These are phyloP conservation scores for Delonix regia DNA, from an alignment of 306 rosid species.

Conservation along the genomic window DNA sequence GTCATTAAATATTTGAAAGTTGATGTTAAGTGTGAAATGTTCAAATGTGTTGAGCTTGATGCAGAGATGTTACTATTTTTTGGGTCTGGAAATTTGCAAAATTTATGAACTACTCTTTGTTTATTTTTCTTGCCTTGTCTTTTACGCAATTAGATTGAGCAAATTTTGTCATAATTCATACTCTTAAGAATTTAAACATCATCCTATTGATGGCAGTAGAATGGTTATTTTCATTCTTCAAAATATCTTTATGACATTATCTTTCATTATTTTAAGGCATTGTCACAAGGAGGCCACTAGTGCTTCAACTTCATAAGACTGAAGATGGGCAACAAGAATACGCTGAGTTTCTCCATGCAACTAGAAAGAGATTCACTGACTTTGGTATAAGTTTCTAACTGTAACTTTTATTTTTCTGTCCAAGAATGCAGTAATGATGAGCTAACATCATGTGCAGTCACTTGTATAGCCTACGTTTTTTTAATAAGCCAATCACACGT, in stretches of 20 bases:
- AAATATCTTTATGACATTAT: slow-evolving; percentile 22
- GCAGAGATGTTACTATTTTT: not conserved
- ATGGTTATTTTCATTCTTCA: slow-evolving; percentile 24
- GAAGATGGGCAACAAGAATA: slow-evolving; percentile 75
- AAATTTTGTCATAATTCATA: not conserved
- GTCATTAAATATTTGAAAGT: not conserved
- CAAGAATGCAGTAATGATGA: not conserved
- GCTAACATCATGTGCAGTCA: not conserved
- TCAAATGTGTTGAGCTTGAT: slow-evolving; percentile 7
- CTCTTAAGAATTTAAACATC: not conserved
- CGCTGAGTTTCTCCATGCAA: slow-evolving; percentile 96
- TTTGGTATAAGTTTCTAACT: slow-evolving; percentile 60
- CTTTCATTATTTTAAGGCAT: slow-evolving; percentile 59
- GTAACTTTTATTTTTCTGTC: slow-evolving; percentile 17
- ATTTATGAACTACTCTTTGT: not conserved
- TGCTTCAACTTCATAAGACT: slow-evolving; percentile 91
- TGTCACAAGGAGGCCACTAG: slow-evolving; percentile 94
- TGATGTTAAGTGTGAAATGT: slow-evolving; percentile 11
- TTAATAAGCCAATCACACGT: slow-evolving; percentile 16
- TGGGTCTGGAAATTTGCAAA: not conserved
- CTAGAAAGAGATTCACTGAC: slow-evolving; percentile 77
- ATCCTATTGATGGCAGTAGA: not conserved
- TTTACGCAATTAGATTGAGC: not conserved
- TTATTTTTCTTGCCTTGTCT: not conserved
- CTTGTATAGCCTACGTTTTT: not conserved